Percentiles rank a stretch among this genome's conserved stretches.
phyloP scores from a whole-genome alignment of 2,329 filamentous ascomycete species.

The Stemphylium beticola region DNA sequence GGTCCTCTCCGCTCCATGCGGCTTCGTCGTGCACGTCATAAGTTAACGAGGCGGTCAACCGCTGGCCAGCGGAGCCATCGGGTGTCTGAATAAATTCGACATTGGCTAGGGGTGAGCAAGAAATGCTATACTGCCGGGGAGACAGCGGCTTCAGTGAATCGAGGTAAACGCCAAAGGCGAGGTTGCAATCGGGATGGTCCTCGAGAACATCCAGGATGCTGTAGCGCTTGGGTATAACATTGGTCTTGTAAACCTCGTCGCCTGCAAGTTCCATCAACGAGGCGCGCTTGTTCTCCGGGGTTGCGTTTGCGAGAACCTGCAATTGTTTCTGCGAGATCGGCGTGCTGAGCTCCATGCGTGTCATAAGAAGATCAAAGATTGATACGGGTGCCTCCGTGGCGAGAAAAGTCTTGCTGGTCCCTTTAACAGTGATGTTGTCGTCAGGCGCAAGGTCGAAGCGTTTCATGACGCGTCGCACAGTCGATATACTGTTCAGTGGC shows the following conservation, averaged over 20 bases:
- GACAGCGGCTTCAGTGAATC: slow-evolving; percentile 10
- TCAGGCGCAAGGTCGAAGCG: slow-evolving; percentile 18
- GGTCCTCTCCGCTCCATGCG: slow-evolving; percentile 7
- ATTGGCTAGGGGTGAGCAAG: slow-evolving; percentile 70
- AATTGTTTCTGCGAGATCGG: slow-evolving; percentile 15
- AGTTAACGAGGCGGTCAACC: slow-evolving; percentile 5
- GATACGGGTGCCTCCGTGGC: not conserved
- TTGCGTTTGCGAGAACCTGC: slow-evolving; percentile 2
- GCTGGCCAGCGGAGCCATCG: not conserved
- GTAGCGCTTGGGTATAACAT: slow-evolving; percentile 8
- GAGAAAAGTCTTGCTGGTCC: slow-evolving; percentile 11
- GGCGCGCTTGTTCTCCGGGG: slow-evolving; percentile 6
- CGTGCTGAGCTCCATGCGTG: slow-evolving; percentile 11
- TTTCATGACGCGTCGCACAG: slow-evolving; percentile 23
- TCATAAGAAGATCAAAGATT: slow-evolving; percentile 11
- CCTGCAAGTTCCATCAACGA: slow-evolving; percentile 1
- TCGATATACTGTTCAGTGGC: slow-evolving; percentile 62
- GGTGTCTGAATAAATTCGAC: slow-evolving; percentile 23
- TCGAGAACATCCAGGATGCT: slow-evolving; percentile 11
- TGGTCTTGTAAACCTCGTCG: slow-evolving; percentile 6
- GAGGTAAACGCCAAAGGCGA: slow-evolving; percentile 5
- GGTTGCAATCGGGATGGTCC: slow-evolving; percentile 5
- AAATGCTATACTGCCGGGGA: slow-evolving; percentile 55
- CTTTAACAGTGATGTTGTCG: slow-evolving; percentile 14
- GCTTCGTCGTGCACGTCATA: slow-evolving; percentile 13